These are phyloP conservation scores for Phytophthora pini DNA, from an alignment of 352 stramenopile genomes.

Conservation along the genomic window DNA sequence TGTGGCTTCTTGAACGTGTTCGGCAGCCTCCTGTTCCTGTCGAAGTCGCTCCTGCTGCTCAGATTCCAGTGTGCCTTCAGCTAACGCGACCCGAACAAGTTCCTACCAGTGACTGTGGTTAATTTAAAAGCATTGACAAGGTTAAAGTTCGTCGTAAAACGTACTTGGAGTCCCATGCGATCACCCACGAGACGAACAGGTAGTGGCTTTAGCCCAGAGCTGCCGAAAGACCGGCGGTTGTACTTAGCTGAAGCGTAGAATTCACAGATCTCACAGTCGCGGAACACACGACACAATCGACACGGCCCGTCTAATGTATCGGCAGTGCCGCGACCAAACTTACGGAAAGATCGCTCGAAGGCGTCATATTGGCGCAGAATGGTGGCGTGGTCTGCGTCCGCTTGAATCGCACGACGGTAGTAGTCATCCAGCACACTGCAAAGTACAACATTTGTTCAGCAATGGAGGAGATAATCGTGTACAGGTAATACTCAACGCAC, in stretches of 20 bases:
- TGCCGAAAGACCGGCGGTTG: conserved; percentile 26
- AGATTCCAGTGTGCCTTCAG: conserved; percentile 47
- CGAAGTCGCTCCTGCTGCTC: conserved; percentile 46
- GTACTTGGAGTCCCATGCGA: conserved; percentile 63
- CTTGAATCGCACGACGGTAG: conserved; percentile 90
- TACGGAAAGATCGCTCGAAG: conserved; percentile 82
- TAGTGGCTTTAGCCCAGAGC: conserved; percentile 33
- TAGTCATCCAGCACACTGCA: conserved; percentile 71
- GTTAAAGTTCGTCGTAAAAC: background rate
- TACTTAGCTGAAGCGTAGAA: conserved; percentile 64
- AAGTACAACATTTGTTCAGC: background rate
- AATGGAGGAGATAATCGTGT: too few species aligned
- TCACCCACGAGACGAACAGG: conserved; percentile 44
- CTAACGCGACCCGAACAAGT: conserved; percentile 54
- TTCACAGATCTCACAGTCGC: conserved; percentile 89
- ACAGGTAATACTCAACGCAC: conserved; percentile 24
- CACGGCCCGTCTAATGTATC: conserved; percentile 46
- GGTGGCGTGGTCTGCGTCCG: conserved; percentile 90
- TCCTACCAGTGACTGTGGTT: conserved; percentile 24
- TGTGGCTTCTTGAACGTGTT: background rate
- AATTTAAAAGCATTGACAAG: too few species aligned
- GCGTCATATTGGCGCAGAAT: conserved; percentile 92
- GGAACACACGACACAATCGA: conserved; percentile 82
- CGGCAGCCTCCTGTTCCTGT: conserved; percentile 25
- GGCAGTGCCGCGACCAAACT: conserved; percentile 62